Conservation (phyloP, 164 flowering plant genomes). For the Buxus sempervirens region DNA sequence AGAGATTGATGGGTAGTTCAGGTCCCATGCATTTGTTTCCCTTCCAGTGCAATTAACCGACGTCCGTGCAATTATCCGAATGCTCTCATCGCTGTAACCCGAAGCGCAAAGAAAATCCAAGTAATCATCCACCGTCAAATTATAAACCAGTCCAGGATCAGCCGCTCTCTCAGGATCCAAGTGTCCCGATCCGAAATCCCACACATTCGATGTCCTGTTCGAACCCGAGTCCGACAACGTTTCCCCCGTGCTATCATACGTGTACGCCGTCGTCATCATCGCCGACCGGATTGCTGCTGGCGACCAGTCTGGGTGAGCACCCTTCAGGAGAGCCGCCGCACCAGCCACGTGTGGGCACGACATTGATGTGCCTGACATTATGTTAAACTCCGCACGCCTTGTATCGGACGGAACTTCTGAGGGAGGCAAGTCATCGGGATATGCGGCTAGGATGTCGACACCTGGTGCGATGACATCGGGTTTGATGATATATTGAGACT, state of each 20-base stretch:
- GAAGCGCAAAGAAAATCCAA: conserved; percentile 39
- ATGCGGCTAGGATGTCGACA: conserved; percentile 63
- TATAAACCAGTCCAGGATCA: conserved; percentile 46
- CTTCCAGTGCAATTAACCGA: conserved; percentile 16
- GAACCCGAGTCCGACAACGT: conserved; percentile 25
- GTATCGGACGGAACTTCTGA: conserved; percentile 23
- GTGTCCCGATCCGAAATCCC: conserved; percentile 49
- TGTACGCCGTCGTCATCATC: conserved; percentile 53
- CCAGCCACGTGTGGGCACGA: conserved; percentile 58
- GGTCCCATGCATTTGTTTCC: conserved; percentile 27
- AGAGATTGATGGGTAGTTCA: conserved; percentile 49
- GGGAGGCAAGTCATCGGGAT: conserved; percentile 38
- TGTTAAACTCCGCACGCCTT: conserved; percentile 45
- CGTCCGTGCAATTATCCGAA: conserved; percentile 20
- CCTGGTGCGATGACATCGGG: conserved; percentile 75
- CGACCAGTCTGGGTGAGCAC: conserved; percentile 59
- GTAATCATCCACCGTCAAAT: conserved; percentile 42
- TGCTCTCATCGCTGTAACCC: conserved; percentile 6
- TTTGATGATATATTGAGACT: conserved; percentile 35
- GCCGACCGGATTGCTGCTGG: conserved; percentile 49
- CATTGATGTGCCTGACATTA: conserved; percentile 69
- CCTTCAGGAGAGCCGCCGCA: conserved; percentile 46
- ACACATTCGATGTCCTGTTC: conserved; percentile 21
- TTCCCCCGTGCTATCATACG: conserved; percentile 18
- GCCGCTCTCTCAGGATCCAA: conserved; percentile 39